Percentiles rank a stretch among this genome's conserved stretches.
Evolutionary conservation across 495 filamentous ascomycete genomes (phyloP).

Genomic region (Amphirosellinia nigrospora): DNA sequence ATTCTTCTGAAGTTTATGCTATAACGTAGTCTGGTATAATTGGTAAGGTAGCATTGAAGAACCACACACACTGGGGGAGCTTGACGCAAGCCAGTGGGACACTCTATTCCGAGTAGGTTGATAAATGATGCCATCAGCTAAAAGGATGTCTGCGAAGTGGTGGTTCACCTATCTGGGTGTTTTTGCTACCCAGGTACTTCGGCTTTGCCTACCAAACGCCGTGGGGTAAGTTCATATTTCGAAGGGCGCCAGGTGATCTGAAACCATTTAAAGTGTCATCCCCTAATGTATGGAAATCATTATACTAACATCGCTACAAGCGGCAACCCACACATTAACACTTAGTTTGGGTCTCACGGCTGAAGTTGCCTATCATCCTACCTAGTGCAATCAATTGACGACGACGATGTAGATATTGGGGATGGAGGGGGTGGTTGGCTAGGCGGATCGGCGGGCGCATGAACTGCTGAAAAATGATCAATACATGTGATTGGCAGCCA

Average conservation of each 20-base stretch:
- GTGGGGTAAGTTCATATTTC: neutral
- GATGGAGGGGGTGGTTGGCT: neutral
- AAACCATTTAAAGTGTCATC: neutral
- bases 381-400: neutral
- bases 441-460: constrained; percentile 14
- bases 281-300: neutral
- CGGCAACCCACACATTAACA: neutral
- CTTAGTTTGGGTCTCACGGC: neutral
- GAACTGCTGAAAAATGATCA: constrained; percentile 7
- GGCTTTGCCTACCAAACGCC: neutral
- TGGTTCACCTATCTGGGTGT: neutral
- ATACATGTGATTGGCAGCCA: constrained; percentile 9
- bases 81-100: constrained; percentile 4
- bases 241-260: neutral
- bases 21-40: neutral
- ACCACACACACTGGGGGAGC: neutral
- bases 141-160: neutral
- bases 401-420: neutral
- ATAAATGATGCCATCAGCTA: neutral
- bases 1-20: neutral
- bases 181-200: too few relatives aligned
- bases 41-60: constrained; percentile 6
- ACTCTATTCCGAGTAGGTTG: neutral
- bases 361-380: neutral
- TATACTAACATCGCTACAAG: neutral